These are phyloP conservation scores for Backusella macrospora DNA, from an alignment of 192 early-diverging fungal species.

Conservation along the genomic window DNA sequence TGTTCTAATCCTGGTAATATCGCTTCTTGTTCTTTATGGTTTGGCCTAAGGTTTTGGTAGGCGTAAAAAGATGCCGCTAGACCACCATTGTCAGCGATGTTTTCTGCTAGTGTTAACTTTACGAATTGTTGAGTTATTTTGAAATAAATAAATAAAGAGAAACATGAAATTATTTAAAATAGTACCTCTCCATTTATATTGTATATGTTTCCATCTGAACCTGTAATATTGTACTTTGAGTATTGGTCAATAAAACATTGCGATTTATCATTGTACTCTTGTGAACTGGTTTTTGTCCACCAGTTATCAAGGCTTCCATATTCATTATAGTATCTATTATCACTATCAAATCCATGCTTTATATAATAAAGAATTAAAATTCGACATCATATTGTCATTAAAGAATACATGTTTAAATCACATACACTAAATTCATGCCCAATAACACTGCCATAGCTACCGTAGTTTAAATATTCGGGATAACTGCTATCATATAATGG, in stretches of 20 bases:
- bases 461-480: constrained; percentile 64
- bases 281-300: too few species aligned
- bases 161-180: too few species aligned
- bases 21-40: constrained; percentile 8
- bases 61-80: constrained; percentile 33
- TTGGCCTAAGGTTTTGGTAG: constrained; percentile 17
- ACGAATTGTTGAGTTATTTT: constrained; percentile 28
- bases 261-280: too few species aligned
- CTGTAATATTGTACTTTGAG: too few species aligned
- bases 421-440: constrained; percentile 54
- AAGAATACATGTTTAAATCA: background rate
- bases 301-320: too few species aligned
- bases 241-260: too few species aligned
- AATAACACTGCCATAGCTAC: constrained; percentile 55
- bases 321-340: too few species aligned
- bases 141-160: too few species aligned
- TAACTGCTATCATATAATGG: constrained; percentile 44
- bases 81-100: constrained; percentile 71
- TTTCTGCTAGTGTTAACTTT: constrained; percentile 55
- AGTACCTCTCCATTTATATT: too few species aligned
- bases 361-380: background rate
- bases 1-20: constrained; percentile 49
- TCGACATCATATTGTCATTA: background rate
- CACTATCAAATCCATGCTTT: too few species aligned
- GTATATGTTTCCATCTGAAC: too few species aligned